Base-by-base conservation (phyloP, 2,329 filamentous ascomycete genomes). In the Aspergillus fischeri region DNA sequence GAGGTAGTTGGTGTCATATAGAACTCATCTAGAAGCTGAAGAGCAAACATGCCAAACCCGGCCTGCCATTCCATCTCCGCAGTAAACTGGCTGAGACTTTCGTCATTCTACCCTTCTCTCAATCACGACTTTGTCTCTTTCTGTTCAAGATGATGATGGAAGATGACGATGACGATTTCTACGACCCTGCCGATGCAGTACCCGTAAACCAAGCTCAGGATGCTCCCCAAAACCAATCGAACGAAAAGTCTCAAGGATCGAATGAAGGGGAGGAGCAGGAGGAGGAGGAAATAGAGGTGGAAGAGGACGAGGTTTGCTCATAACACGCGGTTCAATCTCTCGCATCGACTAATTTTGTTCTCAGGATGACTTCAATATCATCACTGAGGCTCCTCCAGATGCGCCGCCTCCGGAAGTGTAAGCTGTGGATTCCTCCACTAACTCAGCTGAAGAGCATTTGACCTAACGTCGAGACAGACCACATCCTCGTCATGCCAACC, bases 311-410 rank as follows among this genome's bases (percentile, higher is more conserved):
- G 48, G 67, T 70, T 57, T 17, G 59, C 35, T 55, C 29, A 20
- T 9, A 52, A 47, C 14, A 17, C 42, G 53, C 42, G 48, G 54
- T 17, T 55, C 27, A 20, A 7, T 32, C 45, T 20, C 20, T 20
- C 17, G 11, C 21, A 17, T 57, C 60, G 38, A 50, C 58, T 64
- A 50, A 67, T 65, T 27, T 25, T 27, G 25, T 27, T 7, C 25
- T 27, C 57, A 80, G 77, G 77, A 79, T 60, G 77, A 80, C 45
- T 78, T 79, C 60, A 78, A 80, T 62, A 79, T 80, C 56, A 80
- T 80, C 53, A 79, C 77, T 59, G 77, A 79, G 63, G 75, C 74
- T 32, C 75, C 77, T 41, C 70, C 77, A 28, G 76, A 77, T 53
- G 72, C 74, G 9, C 69, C 71, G 28, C 61, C 71, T 52, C 63